Evolutionary conservation across 768 basidiomycete species (phyloP).

Genomic region (Mycena galericulata): DNA sequence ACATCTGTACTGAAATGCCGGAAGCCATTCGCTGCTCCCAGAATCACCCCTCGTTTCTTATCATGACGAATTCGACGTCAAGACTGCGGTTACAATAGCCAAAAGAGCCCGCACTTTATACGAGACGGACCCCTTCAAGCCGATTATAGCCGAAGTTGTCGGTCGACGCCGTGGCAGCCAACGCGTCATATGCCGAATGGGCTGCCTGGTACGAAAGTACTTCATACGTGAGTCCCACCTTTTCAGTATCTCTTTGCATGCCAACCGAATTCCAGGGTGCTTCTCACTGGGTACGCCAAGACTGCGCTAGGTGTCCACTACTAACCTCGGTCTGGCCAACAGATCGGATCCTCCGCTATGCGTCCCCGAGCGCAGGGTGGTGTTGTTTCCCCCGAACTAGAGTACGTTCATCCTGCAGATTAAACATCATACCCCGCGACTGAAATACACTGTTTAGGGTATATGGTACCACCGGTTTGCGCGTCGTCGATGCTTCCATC

Average conservation of each 20-base stretch:
- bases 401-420: neutral
- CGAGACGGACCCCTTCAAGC: constrained; percentile 1
- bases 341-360: constrained; percentile 38
- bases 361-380: constrained; percentile 38
- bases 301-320: neutral
- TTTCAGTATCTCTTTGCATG: neutral
- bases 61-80: constrained; percentile 27
- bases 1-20: neutral
- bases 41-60: constrained; percentile 28
- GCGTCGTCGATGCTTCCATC: constrained; percentile 55
- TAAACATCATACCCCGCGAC: neutral
- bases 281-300: constrained; percentile 25
- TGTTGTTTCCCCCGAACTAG: constrained; percentile 39
- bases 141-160: constrained; percentile 25
- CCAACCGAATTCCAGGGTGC: constrained; percentile 13
- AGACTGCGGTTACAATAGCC: constrained; percentile 15
- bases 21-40: constrained; percentile 23
- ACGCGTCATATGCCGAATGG: constrained; percentile 27
- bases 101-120: constrained; percentile 20
- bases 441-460: constrained; percentile 36
- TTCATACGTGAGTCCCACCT: constrained; percentile 13
- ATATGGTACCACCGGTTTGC: constrained; percentile 54
- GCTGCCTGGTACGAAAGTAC: constrained; percentile 22
- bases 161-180: constrained; percentile 24
- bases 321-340: neutral